phyloP scores from a whole-genome alignment of 176 grass and related monocot genomes.

The Poa pratensis region DNA sequence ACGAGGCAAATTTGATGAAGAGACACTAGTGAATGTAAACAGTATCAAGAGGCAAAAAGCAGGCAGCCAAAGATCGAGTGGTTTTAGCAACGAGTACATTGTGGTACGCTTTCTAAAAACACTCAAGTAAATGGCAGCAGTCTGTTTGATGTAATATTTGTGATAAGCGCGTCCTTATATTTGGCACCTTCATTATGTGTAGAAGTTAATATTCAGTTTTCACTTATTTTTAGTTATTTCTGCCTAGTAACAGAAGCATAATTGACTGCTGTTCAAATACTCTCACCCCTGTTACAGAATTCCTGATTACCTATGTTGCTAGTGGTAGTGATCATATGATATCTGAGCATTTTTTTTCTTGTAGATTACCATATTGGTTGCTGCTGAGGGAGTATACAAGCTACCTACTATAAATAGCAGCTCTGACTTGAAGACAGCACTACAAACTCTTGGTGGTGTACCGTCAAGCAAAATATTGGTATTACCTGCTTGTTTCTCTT shows the following conservation, averaged over 20 bases:
- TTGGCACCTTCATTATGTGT: slow-evolving; percentile 8
- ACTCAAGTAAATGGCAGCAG: slow-evolving; percentile 9
- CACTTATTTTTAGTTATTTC: slow-evolving; percentile 11
- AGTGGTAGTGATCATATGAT: neutral
- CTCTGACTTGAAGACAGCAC: slow-evolving; percentile 72
- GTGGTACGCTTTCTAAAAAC: slow-evolving; percentile 62
- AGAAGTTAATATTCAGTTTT: neutral
- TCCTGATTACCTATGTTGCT: slow-evolving; percentile 24
- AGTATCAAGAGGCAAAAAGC: slow-evolving; percentile 90
- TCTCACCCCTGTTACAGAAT: neutral
- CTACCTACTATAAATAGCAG: slow-evolving; percentile 90
- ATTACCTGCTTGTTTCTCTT: slow-evolving; percentile 36
- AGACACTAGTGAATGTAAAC: slow-evolving; percentile 97
- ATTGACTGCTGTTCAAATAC: neutral
- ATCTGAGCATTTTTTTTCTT: slow-evolving; percentile 10
- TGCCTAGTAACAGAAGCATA: neutral
- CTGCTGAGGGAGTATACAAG: slow-evolving; percentile 83
- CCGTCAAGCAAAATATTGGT: slow-evolving; percentile 92
- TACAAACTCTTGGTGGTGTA: slow-evolving; percentile 84
- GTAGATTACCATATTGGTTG: slow-evolving; percentile 92
- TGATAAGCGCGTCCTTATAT: neutral
- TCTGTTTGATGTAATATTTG: slow-evolving; percentile 2
- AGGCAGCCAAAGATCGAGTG: slow-evolving; percentile 58
- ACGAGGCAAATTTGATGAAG: slow-evolving; percentile 99
- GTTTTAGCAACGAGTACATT: slow-evolving; percentile 98